Evolutionary conservation across 2,329 filamentous ascomycete genomes (phyloP).

Genomic region (Pyrenophora teres): DNA sequence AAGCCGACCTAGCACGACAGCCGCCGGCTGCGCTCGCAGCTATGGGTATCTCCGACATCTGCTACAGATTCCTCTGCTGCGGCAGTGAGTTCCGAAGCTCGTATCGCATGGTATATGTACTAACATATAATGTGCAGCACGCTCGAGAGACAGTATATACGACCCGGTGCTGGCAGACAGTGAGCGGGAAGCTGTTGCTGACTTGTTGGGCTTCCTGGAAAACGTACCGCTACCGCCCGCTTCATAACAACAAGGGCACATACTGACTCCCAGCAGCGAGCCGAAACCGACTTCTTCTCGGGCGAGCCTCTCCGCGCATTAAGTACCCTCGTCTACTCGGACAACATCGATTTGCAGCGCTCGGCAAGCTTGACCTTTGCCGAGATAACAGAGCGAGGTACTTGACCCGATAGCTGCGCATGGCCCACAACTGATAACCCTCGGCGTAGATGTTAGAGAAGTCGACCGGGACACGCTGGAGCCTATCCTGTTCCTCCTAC

Average conservation of each 20-base stretch:
- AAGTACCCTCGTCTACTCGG: conserved; percentile 95
- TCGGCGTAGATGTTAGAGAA: conserved; percentile 80
- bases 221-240: conserved; percentile 66
- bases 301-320: conserved; percentile 92
- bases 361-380: conserved; percentile 98
- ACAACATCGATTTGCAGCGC: conserved; percentile 96
- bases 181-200: conserved; percentile 94
- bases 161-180: conserved; percentile 81
- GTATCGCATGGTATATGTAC: conserved; percentile 9
- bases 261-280: conserved; percentile 66
- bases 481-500: conserved; percentile 91
- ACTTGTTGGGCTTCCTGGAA: conserved; percentile 92
- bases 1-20: conserved; percentile 22
- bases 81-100: conserved; percentile 35
- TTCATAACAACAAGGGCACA: conserved; percentile 4
- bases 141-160: conserved; percentile 55
- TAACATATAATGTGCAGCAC: conserved; percentile 42
- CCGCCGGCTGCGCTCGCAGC: conserved; percentile 27
- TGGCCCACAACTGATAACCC: conserved; percentile 21
- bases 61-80: conserved; percentile 44
- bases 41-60: conserved; percentile 46
- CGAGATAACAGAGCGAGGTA: conserved; percentile 98
- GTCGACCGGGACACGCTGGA: conserved; percentile 94
- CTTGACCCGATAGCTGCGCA: conserved; percentile 14
- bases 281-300: conserved; percentile 97